Conservation (phyloP, 169 alveolate genomes). For the Prorocentrum cordatum region DNA sequence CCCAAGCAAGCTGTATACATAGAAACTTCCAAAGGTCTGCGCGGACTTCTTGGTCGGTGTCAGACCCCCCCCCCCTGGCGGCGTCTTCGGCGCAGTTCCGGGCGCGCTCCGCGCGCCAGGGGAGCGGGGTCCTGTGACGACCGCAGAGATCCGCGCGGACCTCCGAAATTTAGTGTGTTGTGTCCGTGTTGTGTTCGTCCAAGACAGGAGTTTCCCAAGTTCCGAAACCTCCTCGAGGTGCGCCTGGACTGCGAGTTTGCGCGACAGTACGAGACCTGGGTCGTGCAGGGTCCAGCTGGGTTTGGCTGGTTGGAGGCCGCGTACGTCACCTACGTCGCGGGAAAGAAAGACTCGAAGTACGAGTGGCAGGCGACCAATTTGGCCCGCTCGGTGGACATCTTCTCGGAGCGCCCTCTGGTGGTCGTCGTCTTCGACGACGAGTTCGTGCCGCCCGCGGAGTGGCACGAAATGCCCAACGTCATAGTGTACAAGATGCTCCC, state of each 20-base stretch:
- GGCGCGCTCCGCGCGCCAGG: too few relatives aligned
- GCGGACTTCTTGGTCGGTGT: too few relatives aligned
- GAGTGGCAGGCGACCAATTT: conserved; percentile 64
- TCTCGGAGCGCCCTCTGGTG: conserved; percentile 42
- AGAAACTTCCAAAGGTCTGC: too few relatives aligned
- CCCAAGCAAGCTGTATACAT: too few relatives aligned
- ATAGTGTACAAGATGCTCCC: conserved; percentile 20
- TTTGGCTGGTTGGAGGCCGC: conserved; percentile 59
- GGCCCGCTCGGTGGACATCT: conserved; percentile 28
- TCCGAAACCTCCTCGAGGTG: too few relatives aligned
- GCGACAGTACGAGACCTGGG: conserved; percentile 3
- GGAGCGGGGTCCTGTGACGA: too few relatives aligned
- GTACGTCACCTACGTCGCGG: conserved; percentile 28
- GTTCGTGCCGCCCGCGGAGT: conserved; percentile 19
- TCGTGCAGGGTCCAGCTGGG: not conserved
- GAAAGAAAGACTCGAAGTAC: conserved; percentile 2
- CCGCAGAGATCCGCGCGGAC: too few relatives aligned
- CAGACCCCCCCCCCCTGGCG: too few relatives aligned
- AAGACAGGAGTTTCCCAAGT: too few relatives aligned
- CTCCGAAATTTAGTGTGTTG: too few relatives aligned
- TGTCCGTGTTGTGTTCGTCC: too few relatives aligned
- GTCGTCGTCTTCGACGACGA: conserved; percentile 22
- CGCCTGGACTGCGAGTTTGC: conserved; percentile 45
- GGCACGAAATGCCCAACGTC: conserved; percentile 28
- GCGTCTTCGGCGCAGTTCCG: too few relatives aligned